Evolutionary conservation across 2,329 filamentous ascomycete species (phyloP).

Genomic region (Aureobasidium sp.): DNA sequence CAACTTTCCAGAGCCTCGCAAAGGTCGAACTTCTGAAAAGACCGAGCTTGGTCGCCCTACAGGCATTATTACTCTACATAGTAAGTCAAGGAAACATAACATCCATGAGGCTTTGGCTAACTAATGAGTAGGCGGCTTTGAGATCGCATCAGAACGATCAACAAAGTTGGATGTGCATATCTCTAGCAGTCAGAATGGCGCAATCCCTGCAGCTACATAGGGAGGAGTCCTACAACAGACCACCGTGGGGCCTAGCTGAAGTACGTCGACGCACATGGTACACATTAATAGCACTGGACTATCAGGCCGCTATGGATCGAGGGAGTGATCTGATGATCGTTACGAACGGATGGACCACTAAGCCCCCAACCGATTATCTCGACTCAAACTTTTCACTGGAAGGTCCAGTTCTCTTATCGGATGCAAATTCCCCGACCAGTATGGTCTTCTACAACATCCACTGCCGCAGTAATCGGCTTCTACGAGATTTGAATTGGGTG

Average conservation of each 20-base stretch:
- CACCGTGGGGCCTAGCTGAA: neutral
- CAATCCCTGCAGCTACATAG: slow-evolving; percentile 1
- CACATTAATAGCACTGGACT: neutral
- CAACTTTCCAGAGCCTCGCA: neutral
- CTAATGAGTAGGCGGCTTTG: neutral
- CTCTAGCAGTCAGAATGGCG: neutral
- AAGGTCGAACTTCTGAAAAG: neutral
- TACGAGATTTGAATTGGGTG: neutral
- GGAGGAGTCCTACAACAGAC: neutral
- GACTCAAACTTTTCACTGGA: neutral
- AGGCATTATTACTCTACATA: neutral
- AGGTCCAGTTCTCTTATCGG: too few relatives aligned
- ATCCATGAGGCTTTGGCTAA: neutral
- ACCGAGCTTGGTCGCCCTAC: neutral
- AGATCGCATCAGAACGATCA: slow-evolving; percentile 8
- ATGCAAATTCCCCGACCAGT: neutral
- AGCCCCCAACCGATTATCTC: neutral
- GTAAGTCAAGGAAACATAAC: neutral
- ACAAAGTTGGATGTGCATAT: slow-evolving; percentile 4
- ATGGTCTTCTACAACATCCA: slow-evolving; percentile 3
- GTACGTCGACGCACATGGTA: slow-evolving; percentile 6
- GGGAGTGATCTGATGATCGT: neutral
- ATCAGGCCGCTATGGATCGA: slow-evolving; percentile 8
- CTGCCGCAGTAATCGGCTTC: neutral
- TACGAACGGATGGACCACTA: neutral